A percentile compares a stretch with the other conserved stretches of the same genome.
Conservation (phyloP, 768 basidiomycete species). For the Pulveroboletus frians region DNA sequence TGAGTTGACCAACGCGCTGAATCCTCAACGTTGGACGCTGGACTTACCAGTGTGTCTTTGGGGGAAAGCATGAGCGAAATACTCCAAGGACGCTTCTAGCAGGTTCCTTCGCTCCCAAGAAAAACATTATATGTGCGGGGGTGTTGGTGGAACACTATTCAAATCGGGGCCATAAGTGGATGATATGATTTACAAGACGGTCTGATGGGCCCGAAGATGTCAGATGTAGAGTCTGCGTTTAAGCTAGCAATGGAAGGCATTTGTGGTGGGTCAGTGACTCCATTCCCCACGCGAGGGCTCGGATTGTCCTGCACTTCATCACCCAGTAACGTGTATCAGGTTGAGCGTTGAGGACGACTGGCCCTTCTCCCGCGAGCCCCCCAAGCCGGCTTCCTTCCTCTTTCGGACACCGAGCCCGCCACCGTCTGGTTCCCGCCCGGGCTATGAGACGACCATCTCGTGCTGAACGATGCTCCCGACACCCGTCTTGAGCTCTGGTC, state of each 20-base stretch:
- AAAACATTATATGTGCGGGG: conserved; percentile 13
- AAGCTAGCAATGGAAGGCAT: background rate
- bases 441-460: background rate
- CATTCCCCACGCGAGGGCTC: background rate
- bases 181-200: conserved; percentile 7
- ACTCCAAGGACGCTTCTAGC: background rate
- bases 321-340: too few relatives aligned
- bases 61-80: background rate
- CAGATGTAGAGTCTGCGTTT: background rate
- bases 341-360: too few relatives aligned
- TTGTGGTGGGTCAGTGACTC: conserved; percentile 15
- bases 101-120: background rate
- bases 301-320: background rate
- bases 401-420: conserved; percentile 14
- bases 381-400: conserved; percentile 17
- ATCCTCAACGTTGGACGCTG: background rate
- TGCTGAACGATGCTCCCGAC: conserved; percentile 26
- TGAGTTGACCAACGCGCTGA: background rate
- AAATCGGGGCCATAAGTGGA: conserved; percentile 16
- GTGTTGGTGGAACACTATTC: background rate
- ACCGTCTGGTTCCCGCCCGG: background rate
- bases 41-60: background rate
- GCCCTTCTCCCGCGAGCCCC: conserved; percentile 23
- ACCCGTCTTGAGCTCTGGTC: conserved; percentile 15
- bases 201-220: conserved; percentile 2